Evolutionary conservation across 805 yeast genomes (phyloP), one percentile per base, ranked within the genome.

Genomic region (Myxozyma neotropica): DNA sequence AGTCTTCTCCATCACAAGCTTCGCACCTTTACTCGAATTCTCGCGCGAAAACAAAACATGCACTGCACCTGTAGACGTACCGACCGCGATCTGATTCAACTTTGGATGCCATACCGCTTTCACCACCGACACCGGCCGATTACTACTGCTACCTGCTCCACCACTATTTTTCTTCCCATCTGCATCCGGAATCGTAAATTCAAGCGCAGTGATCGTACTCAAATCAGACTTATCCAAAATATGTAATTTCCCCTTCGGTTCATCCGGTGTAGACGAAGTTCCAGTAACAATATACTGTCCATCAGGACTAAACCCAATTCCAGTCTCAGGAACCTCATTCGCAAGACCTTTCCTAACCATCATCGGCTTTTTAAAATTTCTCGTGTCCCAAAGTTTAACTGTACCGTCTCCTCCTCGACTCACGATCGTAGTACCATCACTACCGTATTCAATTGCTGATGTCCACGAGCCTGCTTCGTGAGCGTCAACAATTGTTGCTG

Each of bases 1-100:
- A 2, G 69, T 64, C 43, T 66, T 65, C 27, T 66, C 69, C 17
- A 70, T 47, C 5, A 70, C 68, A 5, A 55, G n/a, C 42, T 53
- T 59, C 4, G 72, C 73, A 21, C 76, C 76, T 26, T 66, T 68
- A 1, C 33, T 42, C 5, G 75, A 70, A n/a, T 48, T 29, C 1
- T 59, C 66, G 3, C 69, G 70, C 8, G 71, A 65, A 45, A 74
- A 73, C 10, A 73, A 56, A 3, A 70, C 44, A 38, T 62, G 58
- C 1, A 73, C 49, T 1, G 62, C 49, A 0, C 77, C 77, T 38
- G 62, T 48, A 6, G 69, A 47, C 3, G 63, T 58, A 8, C 75
- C 75, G 5, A 66, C 66, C 19, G 66, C 62, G 29, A 73, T 70
- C 50, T 73, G 76, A 46, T 74, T 70, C 12, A 71, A 59, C 13